A percentile compares a stretch with the other conserved stretches of the same genome.
phyloP scores from a whole-genome alignment of 2,329 filamentous ascomycete species.

The Chalaropsis ovoidea region DNA sequence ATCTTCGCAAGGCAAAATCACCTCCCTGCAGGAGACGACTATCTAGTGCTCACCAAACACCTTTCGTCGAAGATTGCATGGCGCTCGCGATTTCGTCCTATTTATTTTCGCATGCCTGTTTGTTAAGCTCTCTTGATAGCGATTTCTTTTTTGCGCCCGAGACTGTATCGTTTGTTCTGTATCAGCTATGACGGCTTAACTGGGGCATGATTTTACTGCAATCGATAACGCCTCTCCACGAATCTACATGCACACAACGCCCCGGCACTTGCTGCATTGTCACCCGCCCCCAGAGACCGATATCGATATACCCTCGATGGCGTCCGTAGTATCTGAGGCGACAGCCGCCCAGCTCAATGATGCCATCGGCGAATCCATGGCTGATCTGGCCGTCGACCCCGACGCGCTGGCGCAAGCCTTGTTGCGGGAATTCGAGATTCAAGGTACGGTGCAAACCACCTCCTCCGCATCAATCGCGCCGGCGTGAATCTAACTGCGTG shows the following conservation, averaged over 20 bases:
- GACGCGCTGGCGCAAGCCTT: conserved; percentile 25
- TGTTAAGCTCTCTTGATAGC: not conserved
- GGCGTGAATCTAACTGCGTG: not conserved
- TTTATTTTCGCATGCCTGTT: conserved; percentile 4
- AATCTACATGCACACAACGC: not conserved
- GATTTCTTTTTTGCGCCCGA: conserved; percentile 15
- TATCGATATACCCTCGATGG: conserved; percentile 16
- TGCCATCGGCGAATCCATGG: conserved; percentile 15
- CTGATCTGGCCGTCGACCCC: conserved; percentile 22
- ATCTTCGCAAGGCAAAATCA: conserved; percentile 4
- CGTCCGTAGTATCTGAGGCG: conserved; percentile 21
- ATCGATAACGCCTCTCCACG: conserved; percentile 11
- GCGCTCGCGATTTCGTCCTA: conserved; percentile 1
- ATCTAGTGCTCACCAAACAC: not conserved
- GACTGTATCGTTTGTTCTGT: not conserved
- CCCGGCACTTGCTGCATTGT: not conserved
- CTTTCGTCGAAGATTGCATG: conserved; percentile 24
- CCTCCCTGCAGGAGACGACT: conserved; percentile 24
- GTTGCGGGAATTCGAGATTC: conserved; percentile 24
- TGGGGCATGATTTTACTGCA: conserved; percentile 21
- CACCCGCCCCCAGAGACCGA: not conserved
- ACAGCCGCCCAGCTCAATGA: conserved; percentile 19
- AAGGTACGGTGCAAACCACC: conserved; percentile 16
- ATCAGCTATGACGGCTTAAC: conserved; percentile 24
- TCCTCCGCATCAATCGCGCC: not conserved